Evolutionary conservation across 2,329 filamentous ascomycete species (phyloP).

Genomic region (Fusarium siculi): DNA sequence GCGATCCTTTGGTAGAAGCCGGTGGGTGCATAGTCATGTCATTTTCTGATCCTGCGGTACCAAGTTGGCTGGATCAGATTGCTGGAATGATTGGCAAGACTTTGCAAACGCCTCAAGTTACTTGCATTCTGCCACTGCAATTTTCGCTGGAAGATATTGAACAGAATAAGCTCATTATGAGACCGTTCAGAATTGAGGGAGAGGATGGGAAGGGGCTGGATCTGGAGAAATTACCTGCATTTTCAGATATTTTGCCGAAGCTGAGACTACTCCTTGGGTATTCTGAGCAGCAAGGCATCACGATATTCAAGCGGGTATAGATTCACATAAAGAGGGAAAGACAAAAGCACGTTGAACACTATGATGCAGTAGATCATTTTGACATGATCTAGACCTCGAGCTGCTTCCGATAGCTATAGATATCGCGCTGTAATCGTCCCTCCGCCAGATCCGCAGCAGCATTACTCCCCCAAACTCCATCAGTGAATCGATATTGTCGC

Average conservation of each 20-base stretch:
- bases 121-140: neutral
- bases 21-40: slow-evolving; percentile 10
- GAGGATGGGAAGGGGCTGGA: neutral
- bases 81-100: neutral
- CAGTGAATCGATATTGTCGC: neutral
- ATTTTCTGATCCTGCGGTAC: neutral
- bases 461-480: neutral
- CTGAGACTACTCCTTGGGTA: neutral
- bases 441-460: neutral
- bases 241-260: neutral
- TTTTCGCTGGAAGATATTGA: neutral
- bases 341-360: too few species aligned
- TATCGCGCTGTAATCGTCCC: neutral
- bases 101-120: neutral
- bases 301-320: neutral
- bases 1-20: neutral
- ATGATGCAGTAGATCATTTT: too few species aligned
- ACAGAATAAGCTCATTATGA: neutral
- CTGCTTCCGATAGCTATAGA: neutral
- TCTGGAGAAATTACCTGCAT: neutral
- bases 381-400: neutral
- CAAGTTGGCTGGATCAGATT: neutral
- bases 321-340: fast-evolving
- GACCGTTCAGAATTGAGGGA: neutral
- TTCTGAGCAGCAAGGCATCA: neutral